phyloP scores from a whole-genome alignment of 257 asterid species.

The Nicotiana sylvestris region DNA sequence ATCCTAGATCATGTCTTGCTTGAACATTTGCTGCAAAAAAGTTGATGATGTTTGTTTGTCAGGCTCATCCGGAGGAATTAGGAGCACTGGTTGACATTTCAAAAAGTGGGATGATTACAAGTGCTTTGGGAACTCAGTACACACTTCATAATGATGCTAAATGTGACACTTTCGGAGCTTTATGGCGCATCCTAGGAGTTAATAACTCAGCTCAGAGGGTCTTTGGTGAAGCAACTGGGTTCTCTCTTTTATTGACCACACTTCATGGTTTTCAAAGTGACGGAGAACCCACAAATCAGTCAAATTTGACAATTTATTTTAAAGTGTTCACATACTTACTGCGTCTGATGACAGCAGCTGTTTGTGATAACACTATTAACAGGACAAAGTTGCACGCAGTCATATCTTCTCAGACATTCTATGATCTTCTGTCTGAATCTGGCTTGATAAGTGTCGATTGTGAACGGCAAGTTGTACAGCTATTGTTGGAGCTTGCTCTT shows the following conservation, averaged over 20 bases:
- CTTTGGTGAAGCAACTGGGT: constrained; percentile 98
- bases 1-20: constrained; percentile 1
- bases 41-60: constrained; percentile 19
- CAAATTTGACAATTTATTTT: constrained; percentile 32
- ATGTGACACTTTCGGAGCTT: constrained; percentile 89
- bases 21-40: constrained; percentile 6
- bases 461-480: constrained; percentile 87
- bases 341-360: constrained; percentile 87
- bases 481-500: constrained; percentile 87
- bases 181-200: constrained; percentile 85
- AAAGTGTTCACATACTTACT: constrained; percentile 79
- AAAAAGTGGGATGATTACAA: constrained; percentile 95
- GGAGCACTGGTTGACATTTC: constrained; percentile 79
- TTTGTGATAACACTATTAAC: constrained; percentile 75
- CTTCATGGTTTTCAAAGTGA: constrained; percentile 82
- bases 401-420: constrained; percentile 73
- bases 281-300: constrained; percentile 41
- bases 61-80: constrained; percentile 94
- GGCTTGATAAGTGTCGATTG: constrained; percentile 83
- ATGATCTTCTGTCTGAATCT: constrained; percentile 85
- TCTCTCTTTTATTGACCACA: constrained; percentile 85
- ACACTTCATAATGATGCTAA: constrained; percentile 74
- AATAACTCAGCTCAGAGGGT: constrained; percentile 87
- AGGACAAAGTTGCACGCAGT: constrained; percentile 66
- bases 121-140: constrained; percentile 76